Base-by-base conservation (phyloP, 2,329 filamentous ascomycete species). In the Penicillium sp. region DNA sequence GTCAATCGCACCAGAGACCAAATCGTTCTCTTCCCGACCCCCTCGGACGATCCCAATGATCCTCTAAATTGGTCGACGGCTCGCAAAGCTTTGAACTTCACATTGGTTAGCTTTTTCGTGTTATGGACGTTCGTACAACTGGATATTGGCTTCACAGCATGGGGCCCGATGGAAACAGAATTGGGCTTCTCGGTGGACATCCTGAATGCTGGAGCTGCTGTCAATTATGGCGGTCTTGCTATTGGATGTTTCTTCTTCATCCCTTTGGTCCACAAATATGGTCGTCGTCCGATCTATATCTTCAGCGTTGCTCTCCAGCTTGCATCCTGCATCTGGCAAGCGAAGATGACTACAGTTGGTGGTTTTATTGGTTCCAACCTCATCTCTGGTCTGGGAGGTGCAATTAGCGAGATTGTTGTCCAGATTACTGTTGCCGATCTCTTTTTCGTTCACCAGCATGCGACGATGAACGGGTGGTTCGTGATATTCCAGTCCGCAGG, bases 361-460 rank as follows among this genome's bases (percentile, higher is more conserved):
- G 80, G 83, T 33, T 66, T 79, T 48, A 74, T 79, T 53, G 67
- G 71, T 0, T 69, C 74, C 31, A 80, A 81, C 56, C 58, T 78
- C 1, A 59, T 82, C 9, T 67, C 70, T 13, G 77, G 81, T 8
- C 70, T 81, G 21, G 66, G 73, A 1, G 80, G 79, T 7, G 77
- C 79, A 8, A 63, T 80, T 10, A 72, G 69, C 50, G 79, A 82
- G 59, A 70, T 70, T 1, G 67, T 81, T 21, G 74, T 79, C 0
- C 77, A 80, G 59, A 75, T 81, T 59, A 81, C 78, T 0, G 73
- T 81, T 19, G 74, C 74, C 6, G 79, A 81, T 56, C 51, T 82
- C 54, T 81, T 79, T 64, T 82, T 81, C 60, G 71, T 80, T 1
- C 78, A 81, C 51, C 70, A 81, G 46, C 72, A 76, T 33, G 79